These are phyloP conservation scores for Kalanchoe fedtschenkoi DNA, from an alignment of 164 flowering plant species.

Conservation along the genomic window DNA sequence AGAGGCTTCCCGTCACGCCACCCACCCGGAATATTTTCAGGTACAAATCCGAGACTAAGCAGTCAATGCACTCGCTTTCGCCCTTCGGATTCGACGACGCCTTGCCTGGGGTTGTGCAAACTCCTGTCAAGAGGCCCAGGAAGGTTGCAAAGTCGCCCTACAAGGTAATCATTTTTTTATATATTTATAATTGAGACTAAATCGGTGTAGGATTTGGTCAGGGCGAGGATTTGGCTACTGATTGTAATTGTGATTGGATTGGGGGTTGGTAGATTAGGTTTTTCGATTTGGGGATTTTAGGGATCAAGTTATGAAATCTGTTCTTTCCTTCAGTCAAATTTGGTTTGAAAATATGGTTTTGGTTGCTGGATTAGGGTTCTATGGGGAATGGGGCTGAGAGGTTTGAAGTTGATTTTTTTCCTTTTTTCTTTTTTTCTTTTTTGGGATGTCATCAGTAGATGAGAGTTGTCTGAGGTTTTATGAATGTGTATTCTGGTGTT, in stretches of 20 bases:
- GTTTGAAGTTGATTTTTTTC: too few species aligned
- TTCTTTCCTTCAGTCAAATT: background rate
- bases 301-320: background rate
- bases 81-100: conserved; percentile 66
- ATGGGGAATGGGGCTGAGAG: too few species aligned
- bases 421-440: too few species aligned
- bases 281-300: conserved; percentile 3
- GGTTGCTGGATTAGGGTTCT: too few species aligned
- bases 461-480: too few species aligned
- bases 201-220: background rate
- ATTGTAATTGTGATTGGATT: conserved; percentile 4
- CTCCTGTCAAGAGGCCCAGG: conserved; percentile 64
- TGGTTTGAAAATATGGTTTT: background rate
- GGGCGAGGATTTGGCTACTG: background rate
- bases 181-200: background rate
- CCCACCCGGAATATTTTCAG: conserved; percentile 65
- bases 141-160: conserved; percentile 82
- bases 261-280: conserved; percentile 5
- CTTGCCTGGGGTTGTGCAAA: conserved; percentile 40
- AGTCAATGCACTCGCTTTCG: conserved; percentile 39
- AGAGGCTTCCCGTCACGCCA: conserved; percentile 12
- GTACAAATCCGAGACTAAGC: conserved; percentile 68
- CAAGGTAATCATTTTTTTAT: conserved; percentile 36
- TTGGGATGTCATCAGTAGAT: too few species aligned
- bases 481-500: too few species aligned